phyloP scores from a whole-genome alignment of 257 asterid species.

The Lycium ferocissimum region DNA sequence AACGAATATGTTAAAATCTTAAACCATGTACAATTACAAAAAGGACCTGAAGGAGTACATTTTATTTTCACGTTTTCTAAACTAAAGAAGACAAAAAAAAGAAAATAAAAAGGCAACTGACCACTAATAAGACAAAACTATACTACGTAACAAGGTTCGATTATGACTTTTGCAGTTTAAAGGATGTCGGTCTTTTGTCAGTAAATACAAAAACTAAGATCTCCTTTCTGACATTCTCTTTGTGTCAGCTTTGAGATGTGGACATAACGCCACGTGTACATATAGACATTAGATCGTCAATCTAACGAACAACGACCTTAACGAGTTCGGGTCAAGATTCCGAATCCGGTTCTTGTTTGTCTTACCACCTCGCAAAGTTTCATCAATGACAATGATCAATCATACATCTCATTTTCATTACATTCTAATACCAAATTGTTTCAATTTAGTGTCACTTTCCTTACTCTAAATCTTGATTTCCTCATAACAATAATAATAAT shows the following conservation, averaged over 20 bases:
- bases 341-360: conserved; percentile 17
- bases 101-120: neutral
- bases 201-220: neutral
- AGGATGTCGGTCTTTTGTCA: neutral
- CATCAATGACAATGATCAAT: conserved; percentile 28
- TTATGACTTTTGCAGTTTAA: neutral
- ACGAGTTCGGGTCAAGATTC: conserved; percentile 23
- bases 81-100: neutral
- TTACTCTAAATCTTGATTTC: neutral
- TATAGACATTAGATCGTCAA: neutral
- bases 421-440: neutral
- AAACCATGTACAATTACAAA: too few relatives aligned
- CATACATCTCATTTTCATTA: neutral
- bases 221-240: conserved; percentile 13
- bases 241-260: neutral
- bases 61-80: neutral
- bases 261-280: conserved; percentile 26
- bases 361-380: conserved; percentile 6
- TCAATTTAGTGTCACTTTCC: conserved; percentile 26
- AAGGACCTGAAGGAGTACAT: neutral
- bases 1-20: too few relatives aligned
- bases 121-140: conserved; percentile 21
- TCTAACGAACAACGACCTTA: conserved; percentile 25
- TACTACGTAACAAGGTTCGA: neutral
- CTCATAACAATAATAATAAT: too few relatives aligned